Conservation (phyloP, 2,329 filamentous ascomycete species). For the Hymenoscyphus occultus region DNA sequence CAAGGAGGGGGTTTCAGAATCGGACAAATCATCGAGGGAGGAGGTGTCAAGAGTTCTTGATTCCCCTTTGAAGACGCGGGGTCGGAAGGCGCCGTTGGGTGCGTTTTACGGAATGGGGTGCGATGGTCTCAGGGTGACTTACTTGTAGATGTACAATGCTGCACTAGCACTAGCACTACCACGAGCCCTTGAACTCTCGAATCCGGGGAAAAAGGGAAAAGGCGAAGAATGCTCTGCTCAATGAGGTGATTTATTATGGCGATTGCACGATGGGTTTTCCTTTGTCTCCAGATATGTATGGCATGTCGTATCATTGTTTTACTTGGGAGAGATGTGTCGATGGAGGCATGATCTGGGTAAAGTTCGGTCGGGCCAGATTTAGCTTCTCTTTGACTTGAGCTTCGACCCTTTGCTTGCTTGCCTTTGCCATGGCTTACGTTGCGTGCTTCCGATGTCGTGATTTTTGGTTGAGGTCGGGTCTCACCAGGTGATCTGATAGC, state of each 20-base stretch:
- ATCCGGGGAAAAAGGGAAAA: slow-evolving; percentile 2
- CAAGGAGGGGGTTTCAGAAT: slow-evolving; percentile 5
- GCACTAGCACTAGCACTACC: neutral
- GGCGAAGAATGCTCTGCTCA: neutral
- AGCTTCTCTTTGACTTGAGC: neutral
- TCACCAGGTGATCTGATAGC: neutral
- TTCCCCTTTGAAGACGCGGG: slow-evolving; percentile 12
- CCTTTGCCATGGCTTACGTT: neutral
- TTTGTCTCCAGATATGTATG: neutral
- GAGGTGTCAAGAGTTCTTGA: slow-evolving; percentile 2
- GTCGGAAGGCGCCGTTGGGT: slow-evolving; percentile 16
- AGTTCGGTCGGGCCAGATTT: slow-evolving; percentile 2
- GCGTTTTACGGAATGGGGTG: neutral
- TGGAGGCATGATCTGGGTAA: neutral
- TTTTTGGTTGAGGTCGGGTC: neutral
- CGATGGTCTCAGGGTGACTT: neutral
- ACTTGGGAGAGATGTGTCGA: neutral
- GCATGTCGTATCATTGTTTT: neutral
- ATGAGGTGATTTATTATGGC: slow-evolving; percentile 19
- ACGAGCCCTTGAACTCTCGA: neutral
- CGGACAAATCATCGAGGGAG: neutral
- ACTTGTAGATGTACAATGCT: neutral
- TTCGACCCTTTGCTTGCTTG: slow-evolving; percentile 8
- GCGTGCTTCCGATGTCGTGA: slow-evolving; percentile 7
- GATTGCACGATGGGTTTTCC: slow-evolving; percentile 13